Base-by-base conservation (phyloP, 768 basidiomycete genomes). In the Psilocybe sp. region DNA sequence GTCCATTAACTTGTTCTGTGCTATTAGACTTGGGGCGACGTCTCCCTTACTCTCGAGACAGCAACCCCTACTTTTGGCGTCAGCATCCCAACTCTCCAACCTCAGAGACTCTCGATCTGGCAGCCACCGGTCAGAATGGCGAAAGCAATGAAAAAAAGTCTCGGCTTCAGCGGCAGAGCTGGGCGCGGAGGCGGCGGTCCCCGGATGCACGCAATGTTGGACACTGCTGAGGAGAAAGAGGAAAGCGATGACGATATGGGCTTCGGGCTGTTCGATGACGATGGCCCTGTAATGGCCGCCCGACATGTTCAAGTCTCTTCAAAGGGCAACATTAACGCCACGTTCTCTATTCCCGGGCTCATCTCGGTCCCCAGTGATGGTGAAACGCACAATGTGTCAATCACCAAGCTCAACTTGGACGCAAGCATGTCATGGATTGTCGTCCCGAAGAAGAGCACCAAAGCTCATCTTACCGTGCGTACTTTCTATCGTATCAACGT, bases 21-120 rank as follows among this genome's bases (percentile, higher is more conserved):
- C n/a, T n/a, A n/a, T n/a, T n/a, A 72, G 72, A 54, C 64, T 8
- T 76, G 75, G 74, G 58, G 59, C 4, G 65, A 74, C 37, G 67
- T 72, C 15, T 65, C 71, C 1, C 50, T 75, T 3, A 68, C 62
- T 1, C 61, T 76, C 2, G 71, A 75, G 46, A 75, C 75, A 0
- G 66, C 66, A 5, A 54, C 52, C 1, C 74, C 73, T 0, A 69
- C 71, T 5, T 74, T 68, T 46, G 67, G 67, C 9, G 45, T 71
- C 6, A 54, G 46, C 8, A 23, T 75, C 1, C 74, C 75, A 0
- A 51, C 49, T 4, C 63, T 75, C 4, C 31, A 46, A 8, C 60
- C 68, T 1, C 73, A 71, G 72, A 60, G 52, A 8, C 49, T 67
- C 38, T 63, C 57, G 5, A 49, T 62, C 19, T 46, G 46, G 40